Evolutionary conservation across 2,329 filamentous ascomycete genomes (phyloP), one percentile per base, ranked within the genome.

Genomic region (Diplodia corticola): DNA sequence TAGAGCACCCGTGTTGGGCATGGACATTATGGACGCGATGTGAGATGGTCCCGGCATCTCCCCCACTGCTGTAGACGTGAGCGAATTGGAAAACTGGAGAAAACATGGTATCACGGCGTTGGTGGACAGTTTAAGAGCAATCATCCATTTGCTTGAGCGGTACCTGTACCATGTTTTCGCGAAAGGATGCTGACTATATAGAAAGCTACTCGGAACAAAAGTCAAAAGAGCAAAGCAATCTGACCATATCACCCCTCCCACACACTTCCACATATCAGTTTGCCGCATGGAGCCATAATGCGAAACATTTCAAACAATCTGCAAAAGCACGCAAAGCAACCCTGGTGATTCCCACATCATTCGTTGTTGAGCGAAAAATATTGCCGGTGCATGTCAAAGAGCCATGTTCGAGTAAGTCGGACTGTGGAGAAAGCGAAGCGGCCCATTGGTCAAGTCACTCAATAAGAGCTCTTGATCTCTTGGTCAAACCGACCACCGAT

Each of bases 31-130:
- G 3, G 2, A 46, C 35, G 17, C 22, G 20, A 1, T 13, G 20
- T 17, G 13, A 30, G 20, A 15, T 10, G 13, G 40, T n/a, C 40
- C 17, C 17, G 26, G 10, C 5, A 12, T 5, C 51, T 35, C 7
- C 48, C 26, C 26, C 22, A 30, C 15, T 5, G 15, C 22, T 26
- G 15, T 57, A 44, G 12, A 26, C 26, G 17, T 35, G 9, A 54
- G 22, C 17, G 17, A 9, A 30, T 28, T 20, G 13, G 22, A 22
- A n/a, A 57, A 40, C 13, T 9, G 24, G 2, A 17, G 28, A 40
- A 40, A 13, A 3, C 46, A 63, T 63, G 60, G 53, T 63, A 53
- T 63, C 60, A 63, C 60, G 60, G 60, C 60, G 60, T 63, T 63
- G 60, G 48, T 40, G 60, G 59, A 44, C 10, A 17, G n/a, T 22